A percentile compares a stretch with the other conserved stretches of the same genome.
Conservation (phyloP, 306 rosid genomes). For the Vachellia pachyceras region DNA sequence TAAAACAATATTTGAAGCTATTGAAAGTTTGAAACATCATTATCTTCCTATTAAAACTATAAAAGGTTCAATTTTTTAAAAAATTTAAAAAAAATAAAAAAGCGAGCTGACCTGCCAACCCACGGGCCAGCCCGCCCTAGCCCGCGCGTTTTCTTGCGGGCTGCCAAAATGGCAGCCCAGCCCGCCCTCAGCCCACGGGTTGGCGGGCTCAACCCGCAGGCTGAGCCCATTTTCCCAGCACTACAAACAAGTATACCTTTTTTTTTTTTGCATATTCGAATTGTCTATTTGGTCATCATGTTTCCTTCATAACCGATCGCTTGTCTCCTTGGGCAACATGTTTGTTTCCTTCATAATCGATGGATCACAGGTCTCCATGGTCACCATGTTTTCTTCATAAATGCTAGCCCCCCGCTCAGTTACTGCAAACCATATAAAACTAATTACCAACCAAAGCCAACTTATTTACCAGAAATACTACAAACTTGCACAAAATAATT, state of each 20-base stretch:
- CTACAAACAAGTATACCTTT: conserved; percentile 28
- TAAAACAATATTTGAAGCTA: too few relatives aligned
- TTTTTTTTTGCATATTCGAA: conserved; percentile 16
- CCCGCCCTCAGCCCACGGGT: too few relatives aligned
- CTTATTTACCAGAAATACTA: conserved; percentile 2
- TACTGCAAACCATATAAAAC: conserved; percentile 57
- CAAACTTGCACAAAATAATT: neutral
- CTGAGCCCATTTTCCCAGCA: too few relatives aligned
- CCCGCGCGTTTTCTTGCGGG: too few relatives aligned
- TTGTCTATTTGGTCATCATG: conserved; percentile 33
- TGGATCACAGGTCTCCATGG: conserved; percentile 5
- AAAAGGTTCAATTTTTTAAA: too few relatives aligned
- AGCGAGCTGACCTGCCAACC: too few relatives aligned
- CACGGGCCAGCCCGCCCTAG: too few relatives aligned
- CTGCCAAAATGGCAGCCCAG: too few relatives aligned
- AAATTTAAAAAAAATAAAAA: too few relatives aligned
- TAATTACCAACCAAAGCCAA: conserved; percentile 29
- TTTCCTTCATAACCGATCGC: conserved; percentile 6
- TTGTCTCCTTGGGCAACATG: conserved; percentile 33
- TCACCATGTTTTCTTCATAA: conserved; percentile 29
- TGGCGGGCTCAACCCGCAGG: too few relatives aligned
- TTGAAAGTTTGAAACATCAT: too few relatives aligned
- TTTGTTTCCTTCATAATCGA: conserved; percentile 21
- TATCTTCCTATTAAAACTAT: too few relatives aligned
- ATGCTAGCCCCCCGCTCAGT: conserved; percentile 32